Evolutionary conservation across 2,329 filamentous ascomycete genomes (phyloP).

Genomic region (Colletotrichum liaoningense): DNA sequence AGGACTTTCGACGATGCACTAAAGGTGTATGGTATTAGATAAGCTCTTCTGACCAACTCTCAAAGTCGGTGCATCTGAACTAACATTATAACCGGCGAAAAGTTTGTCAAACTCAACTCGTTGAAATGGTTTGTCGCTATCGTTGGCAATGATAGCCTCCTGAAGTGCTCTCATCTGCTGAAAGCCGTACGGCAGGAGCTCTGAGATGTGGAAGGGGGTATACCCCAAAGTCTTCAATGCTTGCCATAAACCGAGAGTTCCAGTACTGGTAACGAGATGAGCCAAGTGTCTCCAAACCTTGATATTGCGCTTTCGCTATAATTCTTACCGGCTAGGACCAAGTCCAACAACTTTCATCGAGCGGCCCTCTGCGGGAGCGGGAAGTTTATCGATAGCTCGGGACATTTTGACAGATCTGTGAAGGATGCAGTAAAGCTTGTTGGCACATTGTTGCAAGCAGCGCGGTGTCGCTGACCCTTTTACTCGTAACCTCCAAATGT

Average conservation of each 20-base stretch:
- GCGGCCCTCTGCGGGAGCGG: constrained; percentile 6
- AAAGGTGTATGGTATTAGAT: background rate
- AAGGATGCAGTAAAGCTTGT: background rate
- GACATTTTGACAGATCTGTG: constrained; percentile 1
- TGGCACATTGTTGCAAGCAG: background rate
- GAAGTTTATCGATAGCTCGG: constrained; percentile 31
- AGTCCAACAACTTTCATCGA: constrained; percentile 31
- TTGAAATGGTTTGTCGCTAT: constrained; percentile 42
- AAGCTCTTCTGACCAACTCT: rapidly evolving
- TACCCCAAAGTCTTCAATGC: constrained; percentile 50
- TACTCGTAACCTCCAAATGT: background rate
- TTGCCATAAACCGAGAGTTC: constrained; percentile 49
- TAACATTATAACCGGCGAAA: constrained; percentile 50
- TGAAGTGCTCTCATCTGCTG: constrained; percentile 43
- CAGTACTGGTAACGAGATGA: constrained; percentile 42
- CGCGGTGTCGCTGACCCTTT: constrained; percentile 13
- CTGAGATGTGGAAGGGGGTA: constrained; percentile 50
- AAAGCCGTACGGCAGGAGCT: constrained; percentile 41
- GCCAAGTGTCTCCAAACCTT: background rate
- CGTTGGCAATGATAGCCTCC: constrained; percentile 44
- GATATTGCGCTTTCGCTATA: background rate
- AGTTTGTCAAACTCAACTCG: constrained; percentile 53
- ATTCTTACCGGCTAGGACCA: constrained; percentile 26
- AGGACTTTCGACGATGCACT: constrained; percentile 29
- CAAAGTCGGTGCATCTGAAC: background rate